Evolutionary conservation across 768 basidiomycete genomes (phyloP).

Genomic region (Boletus sp.): DNA sequence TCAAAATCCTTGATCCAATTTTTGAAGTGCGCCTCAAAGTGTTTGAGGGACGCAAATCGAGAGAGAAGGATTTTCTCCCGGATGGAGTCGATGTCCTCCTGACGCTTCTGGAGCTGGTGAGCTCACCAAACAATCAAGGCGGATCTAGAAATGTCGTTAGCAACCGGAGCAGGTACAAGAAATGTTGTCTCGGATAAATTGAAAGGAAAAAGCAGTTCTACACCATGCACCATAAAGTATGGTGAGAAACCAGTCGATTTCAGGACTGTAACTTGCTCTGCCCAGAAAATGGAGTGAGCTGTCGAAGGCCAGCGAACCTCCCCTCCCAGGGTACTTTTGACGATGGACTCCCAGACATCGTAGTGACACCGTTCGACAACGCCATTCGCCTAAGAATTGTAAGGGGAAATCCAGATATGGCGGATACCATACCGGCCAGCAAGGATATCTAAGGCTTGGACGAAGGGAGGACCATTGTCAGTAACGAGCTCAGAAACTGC

Average conservation of each 20-base stretch:
- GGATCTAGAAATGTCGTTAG: neutral
- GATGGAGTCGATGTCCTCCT: too few relatives aligned
- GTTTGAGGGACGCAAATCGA: neutral
- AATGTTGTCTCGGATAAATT: conserved; percentile 29
- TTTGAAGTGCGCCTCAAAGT: neutral
- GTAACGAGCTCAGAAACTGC: too few relatives aligned
- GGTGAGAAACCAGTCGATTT: too few relatives aligned
- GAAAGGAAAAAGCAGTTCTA: conserved; percentile 28
- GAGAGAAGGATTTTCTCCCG: rapidly evolving
- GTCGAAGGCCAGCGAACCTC: neutral
- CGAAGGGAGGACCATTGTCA: too few relatives aligned
- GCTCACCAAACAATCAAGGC: neutral
- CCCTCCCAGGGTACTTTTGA: too few relatives aligned
- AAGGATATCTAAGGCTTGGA: too few relatives aligned
- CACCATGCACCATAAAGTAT: too few relatives aligned
- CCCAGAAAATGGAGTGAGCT: neutral
- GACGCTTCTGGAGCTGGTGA: neutral
- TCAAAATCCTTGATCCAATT: too few relatives aligned
- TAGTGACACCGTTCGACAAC: too few relatives aligned
- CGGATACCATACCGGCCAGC: neutral
- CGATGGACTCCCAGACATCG: too few relatives aligned
- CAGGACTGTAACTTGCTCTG: too few relatives aligned
- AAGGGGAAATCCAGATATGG: neutral
- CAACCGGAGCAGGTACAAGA: neutral
- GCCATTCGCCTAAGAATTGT: neutral